Conservation (phyloP, 495 filamentous ascomycete genomes). For the Collariella sp. region DNA sequence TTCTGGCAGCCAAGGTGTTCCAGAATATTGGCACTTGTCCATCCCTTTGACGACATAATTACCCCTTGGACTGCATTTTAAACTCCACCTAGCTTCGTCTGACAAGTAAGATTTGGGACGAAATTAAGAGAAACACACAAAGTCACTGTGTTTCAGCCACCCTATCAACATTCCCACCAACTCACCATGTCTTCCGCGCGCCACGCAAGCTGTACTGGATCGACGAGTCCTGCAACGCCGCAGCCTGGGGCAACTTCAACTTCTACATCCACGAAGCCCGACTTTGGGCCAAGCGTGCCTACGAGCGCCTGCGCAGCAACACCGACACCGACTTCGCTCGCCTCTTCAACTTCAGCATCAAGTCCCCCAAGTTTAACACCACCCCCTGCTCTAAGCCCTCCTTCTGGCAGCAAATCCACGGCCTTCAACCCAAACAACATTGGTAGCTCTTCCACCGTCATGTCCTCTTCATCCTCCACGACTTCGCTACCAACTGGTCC, state of each 20-base stretch:
- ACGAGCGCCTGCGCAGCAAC: not conserved
- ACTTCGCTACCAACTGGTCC: not conserved
- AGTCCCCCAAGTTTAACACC: not conserved
- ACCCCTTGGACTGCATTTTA: too few relatives aligned
- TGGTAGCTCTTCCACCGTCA: not conserved
- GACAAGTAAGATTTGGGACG: too few relatives aligned
- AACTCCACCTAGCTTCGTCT: too few relatives aligned
- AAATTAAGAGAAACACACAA: not conserved
- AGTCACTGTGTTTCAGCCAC: not conserved
- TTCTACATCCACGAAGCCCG: not conserved
- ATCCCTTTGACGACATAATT: too few relatives aligned
- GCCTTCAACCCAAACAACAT: not conserved
- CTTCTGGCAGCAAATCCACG: not conserved
- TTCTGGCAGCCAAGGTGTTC: not conserved
- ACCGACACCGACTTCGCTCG: conserved; percentile 10
- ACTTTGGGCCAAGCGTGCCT: not conserved
- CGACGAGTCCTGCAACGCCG: conserved; percentile 1
- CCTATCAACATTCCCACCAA: not conserved
- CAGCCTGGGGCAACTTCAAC: not conserved
- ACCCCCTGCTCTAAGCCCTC: not conserved
- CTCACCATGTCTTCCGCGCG: not conserved
- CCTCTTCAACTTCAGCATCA: conserved; percentile 6
- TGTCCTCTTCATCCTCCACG: not conserved
- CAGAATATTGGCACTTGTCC: not conserved
- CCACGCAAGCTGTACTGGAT: not conserved